A percentile compares a stretch with the other conserved stretches of the same genome.
Evolutionary conservation across 1,284 basidiomycete species (phyloP).

Genomic region (Gymnopus androsaceus): DNA sequence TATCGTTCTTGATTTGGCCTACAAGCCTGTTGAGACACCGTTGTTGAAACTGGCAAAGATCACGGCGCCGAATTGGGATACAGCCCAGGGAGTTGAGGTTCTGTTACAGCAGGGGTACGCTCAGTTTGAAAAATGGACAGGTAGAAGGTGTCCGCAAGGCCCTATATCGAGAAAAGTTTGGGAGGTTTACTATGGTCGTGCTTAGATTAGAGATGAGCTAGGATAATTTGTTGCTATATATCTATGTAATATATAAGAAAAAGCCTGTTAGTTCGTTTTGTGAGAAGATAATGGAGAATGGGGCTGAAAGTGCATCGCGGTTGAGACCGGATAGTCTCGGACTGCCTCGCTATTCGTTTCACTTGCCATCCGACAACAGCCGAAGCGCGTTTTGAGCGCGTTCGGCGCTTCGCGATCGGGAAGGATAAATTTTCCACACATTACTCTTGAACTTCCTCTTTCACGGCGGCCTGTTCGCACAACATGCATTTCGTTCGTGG

Average conservation of each 20-base stretch:
- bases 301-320: too few species aligned
- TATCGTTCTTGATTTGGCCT: conserved; percentile 91
- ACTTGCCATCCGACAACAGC: too few species aligned
- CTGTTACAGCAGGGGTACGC: conserved; percentile 85
- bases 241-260: too few species aligned
- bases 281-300: too few species aligned
- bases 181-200: conserved; percentile 40
- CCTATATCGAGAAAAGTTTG: conserved; percentile 51
- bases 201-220: not conserved
- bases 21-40: conserved; percentile 80
- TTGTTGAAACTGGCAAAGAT: conserved; percentile 58
- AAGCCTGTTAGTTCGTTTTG: too few species aligned
- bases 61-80: conserved; percentile 62
- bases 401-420: too few species aligned
- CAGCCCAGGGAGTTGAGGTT: conserved; percentile 80
- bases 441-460: too few species aligned
- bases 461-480: not conserved
- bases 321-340: too few species aligned
- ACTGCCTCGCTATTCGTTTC: too few species aligned
- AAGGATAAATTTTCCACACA: too few species aligned
- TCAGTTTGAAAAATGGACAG: conserved; percentile 86
- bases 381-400: too few species aligned
- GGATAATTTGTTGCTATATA: too few species aligned
- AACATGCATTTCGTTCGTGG: conserved; percentile 5
- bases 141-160: conserved; percentile 52